Evolutionary conservation across 768 basidiomycete genomes (phyloP), one percentile per base, ranked within the genome.

Genomic region (Hygrophorus russula): DNA sequence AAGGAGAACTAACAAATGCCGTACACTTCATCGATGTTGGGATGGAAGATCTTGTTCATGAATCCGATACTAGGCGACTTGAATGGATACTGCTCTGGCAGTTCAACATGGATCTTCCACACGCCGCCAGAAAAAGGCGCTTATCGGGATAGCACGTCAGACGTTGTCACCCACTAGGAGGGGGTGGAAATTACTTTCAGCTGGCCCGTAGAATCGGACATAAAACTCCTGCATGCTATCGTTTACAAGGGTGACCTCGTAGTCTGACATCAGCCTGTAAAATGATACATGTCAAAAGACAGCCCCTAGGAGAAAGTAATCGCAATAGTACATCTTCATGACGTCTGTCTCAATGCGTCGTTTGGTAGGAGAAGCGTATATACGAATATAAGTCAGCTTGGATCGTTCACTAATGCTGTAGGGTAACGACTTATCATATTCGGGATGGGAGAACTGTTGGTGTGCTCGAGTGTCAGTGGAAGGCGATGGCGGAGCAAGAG

Each of bases 21-120:
- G 58, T 61, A 97, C 85, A 96, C 68, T 64, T 99, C 96, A 65
- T 99, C 96, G 56, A 99, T 99, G 58, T 99, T 99, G 14, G 96
- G 96, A 55, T 98, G 96, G 60, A 96, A 98, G 61, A 99, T 97
- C 83, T 97, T 97, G 76, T 99, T 99, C 90, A 96, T 93, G 66
- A 99, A 99, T 1, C 96, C 96, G 52, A 99, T 99, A 58, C 89
- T 92, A 4, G 96, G 96, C 20, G 90, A 94, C 65, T 98, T 98
- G 78, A 84, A 99, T 2, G 96, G 96, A 59, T 98, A 99, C 62
- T 96, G 91, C 51, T 97, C 91, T 17, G 94, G 96, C 15, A 99
- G 73, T 60, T 99, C 96, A 46, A 99, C 96, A 56, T 99, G 96
- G 48, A 99, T 93, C 75, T 94, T 96, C 96, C 96, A 99, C 43